Base-by-base conservation (phyloP, 2,329 filamentous ascomycete species). In the Orbilia blumenaviensis region DNA sequence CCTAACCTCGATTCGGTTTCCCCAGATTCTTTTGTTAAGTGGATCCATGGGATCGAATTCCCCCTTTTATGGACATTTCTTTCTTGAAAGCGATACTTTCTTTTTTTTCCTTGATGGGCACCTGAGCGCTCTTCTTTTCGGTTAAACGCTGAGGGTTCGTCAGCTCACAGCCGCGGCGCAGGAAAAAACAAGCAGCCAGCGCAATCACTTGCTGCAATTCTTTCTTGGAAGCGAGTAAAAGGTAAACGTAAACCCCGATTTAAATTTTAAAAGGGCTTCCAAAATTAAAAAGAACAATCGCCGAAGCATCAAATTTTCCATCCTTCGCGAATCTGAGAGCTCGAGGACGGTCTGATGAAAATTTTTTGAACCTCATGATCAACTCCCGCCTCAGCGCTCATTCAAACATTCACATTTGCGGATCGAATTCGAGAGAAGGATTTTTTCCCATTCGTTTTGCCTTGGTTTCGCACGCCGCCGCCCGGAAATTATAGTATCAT, bases 41-140 rank as follows among this genome's bases (percentile, higher is more conserved):
- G 63, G 50, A 66, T 68, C 38, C 54, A 16, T 42, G 38, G 66
- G 56, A 71, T 63, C 44, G 58, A 56, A 71, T 63, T 71, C 52
- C 66, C 66, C 56, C 46, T 71, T 69, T 71, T 41, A 44, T 27
- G 56, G 46, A 63, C 44, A 54, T 63, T 63, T 69, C 34, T 23
- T 63, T 21, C 34, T 25, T 25, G n/a, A 16, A 29, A 23, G 29
- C 14, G 25, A 16, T 7, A 27, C 9, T 56, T 56, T n/a, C 32
- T 10, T 56, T 56, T 34, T 56, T 56, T 25, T 18, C 9, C 14
- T 38, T 18, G 32, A 32, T 36, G 52, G 32, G 52, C 52, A 56
- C n/a, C 52, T 56, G 52, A 56, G 52, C 52, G 52, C 52, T 56
- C 52, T 56, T 54, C 9, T 25, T 56, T 56, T 56, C 52, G 52